Evolutionary conservation across 371 early-diverging fungal genomes (phyloP).

Genomic region (Mucor lusitanicus): DNA sequence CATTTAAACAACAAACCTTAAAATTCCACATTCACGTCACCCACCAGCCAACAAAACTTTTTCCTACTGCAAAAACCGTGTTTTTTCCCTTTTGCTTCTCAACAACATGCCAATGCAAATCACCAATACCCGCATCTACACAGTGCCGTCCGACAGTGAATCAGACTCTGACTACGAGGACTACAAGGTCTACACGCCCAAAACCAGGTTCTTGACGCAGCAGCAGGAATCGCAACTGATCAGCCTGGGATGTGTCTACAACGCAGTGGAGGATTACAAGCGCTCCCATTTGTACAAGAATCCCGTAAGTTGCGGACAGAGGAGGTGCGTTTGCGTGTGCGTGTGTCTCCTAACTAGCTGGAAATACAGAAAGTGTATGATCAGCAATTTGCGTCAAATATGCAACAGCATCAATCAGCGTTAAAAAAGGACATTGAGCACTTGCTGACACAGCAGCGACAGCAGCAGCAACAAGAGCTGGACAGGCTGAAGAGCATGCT

Average conservation of each 20-base stretch:
- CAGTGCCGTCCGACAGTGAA: background rate
- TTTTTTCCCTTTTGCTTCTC: background rate
- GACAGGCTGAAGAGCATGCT: background rate
- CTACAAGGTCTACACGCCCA: background rate
- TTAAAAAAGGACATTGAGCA: background rate
- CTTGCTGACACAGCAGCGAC: background rate
- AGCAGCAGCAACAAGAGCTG: background rate
- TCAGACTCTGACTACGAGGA: background rate
- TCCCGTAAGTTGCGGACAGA: background rate
- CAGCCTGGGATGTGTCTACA: conserved; percentile 11
- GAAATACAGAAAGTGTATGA: background rate
- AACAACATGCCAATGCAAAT: background rate
- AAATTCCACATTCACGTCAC: conserved; percentile 1
- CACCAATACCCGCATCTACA: background rate
- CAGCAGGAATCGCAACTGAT: conserved; percentile 7
- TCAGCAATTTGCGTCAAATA: background rate
- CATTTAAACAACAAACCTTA: conserved; percentile 3
- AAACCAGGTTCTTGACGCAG: background rate
- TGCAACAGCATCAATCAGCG: background rate
- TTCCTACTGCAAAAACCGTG: background rate
- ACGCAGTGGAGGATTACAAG: conserved; percentile 14
- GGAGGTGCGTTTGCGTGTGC: background rate
- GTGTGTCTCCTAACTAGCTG: background rate
- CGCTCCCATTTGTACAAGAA: background rate
- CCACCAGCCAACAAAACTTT: conserved; percentile 1